A percentile compares a stretch with the other conserved stretches of the same genome.
Evolutionary conservation across 495 filamentous ascomycete genomes (phyloP).

Genomic region (Xylaria castorea): DNA sequence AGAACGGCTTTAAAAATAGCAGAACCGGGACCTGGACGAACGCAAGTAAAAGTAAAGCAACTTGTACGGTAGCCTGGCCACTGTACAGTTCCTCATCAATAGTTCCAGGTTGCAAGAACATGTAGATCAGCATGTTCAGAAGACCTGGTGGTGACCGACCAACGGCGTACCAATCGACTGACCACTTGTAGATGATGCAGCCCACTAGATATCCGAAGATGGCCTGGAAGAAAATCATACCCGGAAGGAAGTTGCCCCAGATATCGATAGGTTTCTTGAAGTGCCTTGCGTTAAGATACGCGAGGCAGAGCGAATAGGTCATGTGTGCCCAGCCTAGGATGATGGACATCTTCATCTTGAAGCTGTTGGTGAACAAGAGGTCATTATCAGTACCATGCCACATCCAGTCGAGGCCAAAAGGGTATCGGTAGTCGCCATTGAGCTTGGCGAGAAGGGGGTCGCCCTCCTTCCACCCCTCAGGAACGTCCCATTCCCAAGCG

Average conservation of each 20-base stretch:
- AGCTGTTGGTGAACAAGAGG: constrained; percentile 92
- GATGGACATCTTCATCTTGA: constrained; percentile 99
- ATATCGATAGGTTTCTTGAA: constrained; percentile 95
- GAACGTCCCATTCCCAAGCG: constrained; percentile 81
- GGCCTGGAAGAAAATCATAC: constrained; percentile 99
- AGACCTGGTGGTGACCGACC: constrained; percentile 78
- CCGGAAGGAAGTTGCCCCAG: constrained; percentile 94
- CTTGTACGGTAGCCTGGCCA: constrained; percentile 77
- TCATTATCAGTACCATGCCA: constrained; percentile 97
- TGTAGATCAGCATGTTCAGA: constrained; percentile 99
- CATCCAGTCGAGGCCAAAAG: constrained; percentile 94
- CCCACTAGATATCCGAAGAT: constrained; percentile 98
- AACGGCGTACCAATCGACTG: constrained; percentile 78
- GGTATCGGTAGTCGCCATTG: constrained; percentile 78
- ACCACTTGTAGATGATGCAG: constrained; percentile 97
- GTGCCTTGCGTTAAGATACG: constrained; percentile 89
- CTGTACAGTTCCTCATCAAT: constrained; percentile 74
- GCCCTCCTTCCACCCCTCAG: constrained; percentile 66
- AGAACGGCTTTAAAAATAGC: constrained; percentile 94
- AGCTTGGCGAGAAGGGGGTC: constrained; percentile 66
- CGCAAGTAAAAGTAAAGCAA: constrained; percentile 81
- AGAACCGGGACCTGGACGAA: constrained; percentile 86
- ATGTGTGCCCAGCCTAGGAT: constrained; percentile 96
- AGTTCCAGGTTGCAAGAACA: constrained; percentile 89
- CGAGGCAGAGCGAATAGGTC: constrained; percentile 95